Conservation (phyloP, 495 filamentous ascomycete species). For the Penicillium arizonense region DNA sequence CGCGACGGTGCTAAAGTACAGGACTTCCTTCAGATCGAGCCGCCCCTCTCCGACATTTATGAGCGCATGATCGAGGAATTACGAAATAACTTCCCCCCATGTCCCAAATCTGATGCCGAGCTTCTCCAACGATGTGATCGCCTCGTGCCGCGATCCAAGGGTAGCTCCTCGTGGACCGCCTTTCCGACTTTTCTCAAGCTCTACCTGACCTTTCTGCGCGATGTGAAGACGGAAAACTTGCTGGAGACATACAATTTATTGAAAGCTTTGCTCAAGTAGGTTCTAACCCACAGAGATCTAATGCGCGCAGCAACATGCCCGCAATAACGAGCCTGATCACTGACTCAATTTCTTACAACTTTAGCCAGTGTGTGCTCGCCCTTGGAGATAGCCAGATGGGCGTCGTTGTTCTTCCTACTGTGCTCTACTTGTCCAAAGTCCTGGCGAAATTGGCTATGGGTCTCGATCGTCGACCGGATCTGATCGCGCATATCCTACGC, state of each 20-base stretch:
- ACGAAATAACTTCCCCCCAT: slow-evolving; percentile 50
- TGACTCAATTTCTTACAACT: slow-evolving; percentile 3
- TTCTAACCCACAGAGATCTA: slow-evolving; percentile 1
- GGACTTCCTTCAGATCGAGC: slow-evolving; percentile 62
- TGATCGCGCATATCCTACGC: slow-evolving; percentile 57
- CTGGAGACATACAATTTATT: slow-evolving; percentile 72
- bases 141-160: slow-evolving; percentile 57
- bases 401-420: slow-evolving; percentile 71
- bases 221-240: slow-evolving; percentile 71
- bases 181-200: slow-evolving; percentile 75
- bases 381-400: slow-evolving; percentile 77
- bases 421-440: slow-evolving; percentile 71
- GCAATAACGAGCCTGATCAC: slow-evolving; percentile 1
- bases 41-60: slow-evolving; percentile 64
- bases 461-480: slow-evolving; percentile 70
- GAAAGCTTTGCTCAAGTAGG: slow-evolving; percentile 69
- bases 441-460: slow-evolving; percentile 78
- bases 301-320: neutral
- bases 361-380: slow-evolving; percentile 72
- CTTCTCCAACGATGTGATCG: slow-evolving; percentile 58
- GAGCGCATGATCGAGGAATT: slow-evolving; percentile 65
- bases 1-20: slow-evolving; percentile 55
- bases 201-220: slow-evolving; percentile 76
- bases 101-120: slow-evolving; percentile 44
- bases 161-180: slow-evolving; percentile 67